Base-by-base conservation (phyloP, 2,329 filamentous ascomycete species). In the Ophiosphaerella narmari region DNA sequence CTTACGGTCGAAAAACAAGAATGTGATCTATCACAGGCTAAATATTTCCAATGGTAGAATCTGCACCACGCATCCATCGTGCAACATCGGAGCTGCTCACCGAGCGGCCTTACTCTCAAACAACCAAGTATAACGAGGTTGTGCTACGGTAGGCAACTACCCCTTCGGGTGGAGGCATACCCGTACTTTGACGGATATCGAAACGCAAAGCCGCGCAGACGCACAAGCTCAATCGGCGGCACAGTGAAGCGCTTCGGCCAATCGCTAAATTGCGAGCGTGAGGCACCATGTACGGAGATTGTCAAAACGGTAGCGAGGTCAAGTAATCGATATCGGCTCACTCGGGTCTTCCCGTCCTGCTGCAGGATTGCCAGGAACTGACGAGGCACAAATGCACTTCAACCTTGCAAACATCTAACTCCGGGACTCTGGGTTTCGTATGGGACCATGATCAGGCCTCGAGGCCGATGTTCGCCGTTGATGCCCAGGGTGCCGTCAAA, bases 401-500 rank as follows among this genome's bases (percentile, higher is more conserved):
- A 21, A 21, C 18, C 18, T 5, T 21, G 18, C 18, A 21, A 21
- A 21, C 3, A 21, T 21, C 18, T 21, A 5, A 21, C 18, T 21
- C 18, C 18, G 18, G 18, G 18, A 21, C 18, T 21, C 18, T 21
- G 18, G 4, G 18, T 21, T 21, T 18, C 46, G 45, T 9, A 52
- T 51, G 54, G n/a, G 63, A 71, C 7, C 39, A 67, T 36, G 60
- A 71, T 60, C 66, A 8, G 65, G 74, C 43, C 73, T 68, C 57
- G 45, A 70, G 35, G 48, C 54, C 7, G 66, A 29, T 74, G 16
- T 65, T 74, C 14, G 49, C 54, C 8, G 65, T 74, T 18, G 7
- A 74, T 48, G 53, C 74, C 33, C 64, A 63, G 7, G 71, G 71
- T 1, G 54, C 66, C 21, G 71, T 74, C 60, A 67, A 60, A 6